Evolutionary conservation across 2,329 filamentous ascomycete genomes (phyloP).

Genomic region (Metarhizium robertsii): DNA sequence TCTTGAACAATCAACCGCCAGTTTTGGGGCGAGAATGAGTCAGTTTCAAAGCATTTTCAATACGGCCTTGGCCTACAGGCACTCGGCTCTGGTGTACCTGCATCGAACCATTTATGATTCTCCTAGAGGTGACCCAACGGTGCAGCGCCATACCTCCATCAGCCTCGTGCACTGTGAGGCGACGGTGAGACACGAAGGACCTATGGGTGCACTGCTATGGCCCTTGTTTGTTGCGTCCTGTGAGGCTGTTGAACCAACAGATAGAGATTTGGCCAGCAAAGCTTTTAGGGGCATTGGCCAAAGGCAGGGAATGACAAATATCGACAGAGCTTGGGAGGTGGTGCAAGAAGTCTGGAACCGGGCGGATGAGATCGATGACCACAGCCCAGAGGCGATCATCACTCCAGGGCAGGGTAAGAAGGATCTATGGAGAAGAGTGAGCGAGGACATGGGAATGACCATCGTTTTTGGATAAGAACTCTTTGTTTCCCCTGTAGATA

Average conservation of each 20-base stretch:
- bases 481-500: background rate
- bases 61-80: conserved; percentile 51
- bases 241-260: conserved; percentile 40
- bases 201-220: conserved; percentile 56
- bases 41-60: conserved; percentile 45
- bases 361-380: conserved; percentile 28
- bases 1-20: background rate
- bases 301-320: conserved; percentile 57
- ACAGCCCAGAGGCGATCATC: conserved; percentile 8
- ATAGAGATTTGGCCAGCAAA: conserved; percentile 40
- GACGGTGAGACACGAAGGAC: conserved; percentile 45
- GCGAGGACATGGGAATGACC: conserved; percentile 46
- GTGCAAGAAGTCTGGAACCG: conserved; percentile 53
- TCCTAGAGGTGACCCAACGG: conserved; percentile 34
- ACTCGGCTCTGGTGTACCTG: conserved; percentile 48
- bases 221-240: conserved; percentile 55
- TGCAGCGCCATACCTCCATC: conserved; percentile 43
- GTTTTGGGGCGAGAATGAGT: conserved; percentile 22
- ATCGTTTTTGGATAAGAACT: conserved; percentile 46
- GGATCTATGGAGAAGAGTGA: conserved; percentile 48
- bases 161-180: conserved; percentile 44
- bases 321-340: conserved; percentile 50
- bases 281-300: conserved; percentile 44
- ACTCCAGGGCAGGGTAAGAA: conserved; percentile 7
- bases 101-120: conserved; percentile 44